A percentile compares a stretch with the other conserved stretches of the same genome.
These are phyloP conservation scores for Oxyria digyna DNA, from an alignment of 148 eudicot species.

Conservation along the genomic window DNA sequence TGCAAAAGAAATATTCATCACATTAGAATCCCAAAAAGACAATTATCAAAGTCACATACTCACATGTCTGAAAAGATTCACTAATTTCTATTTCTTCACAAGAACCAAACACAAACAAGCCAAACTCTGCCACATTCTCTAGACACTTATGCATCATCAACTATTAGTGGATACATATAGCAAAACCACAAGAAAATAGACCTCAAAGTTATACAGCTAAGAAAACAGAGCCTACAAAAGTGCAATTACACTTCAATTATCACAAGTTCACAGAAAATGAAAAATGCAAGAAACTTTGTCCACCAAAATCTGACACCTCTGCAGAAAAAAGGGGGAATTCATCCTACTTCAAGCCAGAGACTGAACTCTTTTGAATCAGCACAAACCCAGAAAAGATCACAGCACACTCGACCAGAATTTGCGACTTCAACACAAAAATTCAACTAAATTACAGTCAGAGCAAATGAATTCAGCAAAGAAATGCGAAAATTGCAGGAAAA, in stretches of 20 bases:
- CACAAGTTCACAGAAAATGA: neutral
- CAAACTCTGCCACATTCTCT: neutral
- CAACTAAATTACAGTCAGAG: neutral
- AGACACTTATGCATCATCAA: neutral
- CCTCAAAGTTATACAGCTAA: neutral
- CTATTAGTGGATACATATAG: neutral
- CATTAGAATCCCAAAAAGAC: neutral
- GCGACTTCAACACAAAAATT: neutral
- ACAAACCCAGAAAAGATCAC: conserved; percentile 4
- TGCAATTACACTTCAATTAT: neutral
- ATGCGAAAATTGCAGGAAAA: neutral
- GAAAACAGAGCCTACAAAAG: neutral
- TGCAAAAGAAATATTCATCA: neutral
- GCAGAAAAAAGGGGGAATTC: neutral
- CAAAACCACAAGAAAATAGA: too few relatives aligned
- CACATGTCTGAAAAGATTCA: neutral
- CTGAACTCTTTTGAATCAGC: neutral
- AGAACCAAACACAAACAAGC: neutral
- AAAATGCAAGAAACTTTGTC: neutral
- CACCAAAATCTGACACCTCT: too few relatives aligned
- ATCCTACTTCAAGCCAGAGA: neutral
- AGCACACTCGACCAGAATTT: neutral
- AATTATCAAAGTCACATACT: neutral
- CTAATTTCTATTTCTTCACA: neutral
- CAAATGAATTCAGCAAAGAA: neutral